Base-by-base conservation (phyloP, 2,329 filamentous ascomycete genomes). In the Drechslerella dactyloides region DNA sequence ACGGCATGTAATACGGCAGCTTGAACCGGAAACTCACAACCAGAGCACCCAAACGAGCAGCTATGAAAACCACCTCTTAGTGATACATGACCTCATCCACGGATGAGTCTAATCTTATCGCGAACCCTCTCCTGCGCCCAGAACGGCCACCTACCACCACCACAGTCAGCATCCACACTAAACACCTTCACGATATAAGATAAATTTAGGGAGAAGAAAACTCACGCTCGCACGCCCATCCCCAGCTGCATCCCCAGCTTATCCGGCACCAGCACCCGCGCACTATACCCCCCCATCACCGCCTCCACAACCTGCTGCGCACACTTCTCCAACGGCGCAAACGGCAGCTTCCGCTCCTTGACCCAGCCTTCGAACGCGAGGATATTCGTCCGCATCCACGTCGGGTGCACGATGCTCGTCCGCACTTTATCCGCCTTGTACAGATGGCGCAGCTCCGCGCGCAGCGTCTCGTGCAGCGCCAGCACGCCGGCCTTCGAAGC, bases 381-480 rank as follows among this genome's bases (percentile, higher is more conserved):
- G 21, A 70, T 70, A 37, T 64, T 70, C 11, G 83, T 90, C 76
- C 82, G 84, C 76, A 82, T 87, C 78, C 86, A 89, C 48, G 82
- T 85, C 75, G 86, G 88, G 74, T 85, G 85, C 56, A 90, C 83
- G 8, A 87, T 76, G 21, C 90, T 83, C 5, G 87, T 90, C 51
- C 87, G 83, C 23, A 90, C 85, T 62, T 82, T 83, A 0, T 83
- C 84, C 0, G 87, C 87, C 21, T 84, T 82, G 77, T 90, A 89
- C 35, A 83, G 79, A 3, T 84, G 85, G 33, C 79, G 79, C 50
- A 89, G 79, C 78, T 89, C 87, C 1, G 82, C 82, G 0, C 83
- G 80, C 1, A 89, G 79, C 0, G 84, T 88, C 77, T 91, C 88
- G 77, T 91, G 88, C 78, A 91, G 88, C 1, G 85, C 81, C 23